phyloP scores from a whole-genome alignment of 768 basidiomycete genomes.

The Trichaptum fuscoviolaceum region DNA sequence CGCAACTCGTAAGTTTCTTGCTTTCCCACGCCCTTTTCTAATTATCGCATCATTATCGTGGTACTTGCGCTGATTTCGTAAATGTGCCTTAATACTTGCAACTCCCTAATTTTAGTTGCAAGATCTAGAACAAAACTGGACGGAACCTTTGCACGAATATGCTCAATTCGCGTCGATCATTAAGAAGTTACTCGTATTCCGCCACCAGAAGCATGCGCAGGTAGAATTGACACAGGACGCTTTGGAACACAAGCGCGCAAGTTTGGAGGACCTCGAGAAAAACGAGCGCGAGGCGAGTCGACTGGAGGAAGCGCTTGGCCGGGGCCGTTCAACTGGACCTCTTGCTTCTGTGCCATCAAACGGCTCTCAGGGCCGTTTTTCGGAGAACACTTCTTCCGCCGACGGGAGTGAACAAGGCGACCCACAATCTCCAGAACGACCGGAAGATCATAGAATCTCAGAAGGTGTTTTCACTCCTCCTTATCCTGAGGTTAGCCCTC shows the following conservation, averaged over 20 bases:
- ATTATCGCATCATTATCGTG: not conserved
- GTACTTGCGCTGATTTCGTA: not conserved
- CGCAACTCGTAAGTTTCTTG: slow-evolving; percentile 61
- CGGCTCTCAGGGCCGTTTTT: not conserved
- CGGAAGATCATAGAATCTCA: slow-evolving; percentile 20
- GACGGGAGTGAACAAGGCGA: slow-evolving; percentile 31
- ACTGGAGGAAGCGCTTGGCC: slow-evolving; percentile 80
- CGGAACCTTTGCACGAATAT: slow-evolving; percentile 95
- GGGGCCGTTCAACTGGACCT: slow-evolving; percentile 38
- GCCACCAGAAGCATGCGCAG: slow-evolving; percentile 97
- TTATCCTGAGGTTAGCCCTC: slow-evolving; percentile 77
- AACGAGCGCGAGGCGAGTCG: slow-evolving; percentile 88
- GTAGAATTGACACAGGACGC: slow-evolving; percentile 95
- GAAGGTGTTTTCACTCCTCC: slow-evolving; percentile 28
- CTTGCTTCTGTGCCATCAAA: not conserved
- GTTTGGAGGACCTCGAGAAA: slow-evolving; percentile 85
- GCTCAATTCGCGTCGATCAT: slow-evolving; percentile 92
- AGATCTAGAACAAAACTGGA: slow-evolving; percentile 91
- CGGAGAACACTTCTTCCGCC: slow-evolving; percentile 1
- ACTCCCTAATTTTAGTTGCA: slow-evolving; percentile 53
- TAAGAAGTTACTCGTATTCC: slow-evolving; percentile 88
- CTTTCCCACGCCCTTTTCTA: not conserved
- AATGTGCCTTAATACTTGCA: slow-evolving; percentile 3
- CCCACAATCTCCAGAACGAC: slow-evolving; percentile 27
- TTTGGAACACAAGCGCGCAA: slow-evolving; percentile 77